Evolutionary conservation across 2,329 filamentous ascomycete species (phyloP).

Genomic region (Dryadomyces quercivorus): DNA sequence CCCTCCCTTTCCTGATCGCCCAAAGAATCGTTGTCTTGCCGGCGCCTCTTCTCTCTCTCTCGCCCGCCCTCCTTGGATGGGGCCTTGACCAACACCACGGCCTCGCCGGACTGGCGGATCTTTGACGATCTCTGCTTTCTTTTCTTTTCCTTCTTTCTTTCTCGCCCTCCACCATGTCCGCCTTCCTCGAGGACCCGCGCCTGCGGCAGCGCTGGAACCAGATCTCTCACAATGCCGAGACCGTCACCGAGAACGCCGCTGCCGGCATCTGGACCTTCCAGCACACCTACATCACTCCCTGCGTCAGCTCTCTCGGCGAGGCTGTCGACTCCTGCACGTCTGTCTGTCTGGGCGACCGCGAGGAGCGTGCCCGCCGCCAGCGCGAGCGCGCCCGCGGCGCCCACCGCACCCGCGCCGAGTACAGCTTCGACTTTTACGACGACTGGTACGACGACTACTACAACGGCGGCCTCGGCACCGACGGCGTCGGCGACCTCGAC

Average conservation of each 20-base stretch:
- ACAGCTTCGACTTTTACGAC: slow-evolving; percentile 94
- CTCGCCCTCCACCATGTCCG: not conserved
- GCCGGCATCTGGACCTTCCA: slow-evolving; percentile 82
- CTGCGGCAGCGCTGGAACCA: slow-evolving; percentile 90
- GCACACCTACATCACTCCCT: slow-evolving; percentile 75
- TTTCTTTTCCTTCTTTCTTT: not conserved
- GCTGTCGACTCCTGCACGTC: slow-evolving; percentile 62
- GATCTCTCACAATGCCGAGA: slow-evolving; percentile 70
- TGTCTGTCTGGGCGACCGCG: slow-evolving; percentile 57
- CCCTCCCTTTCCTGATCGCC: not conserved
- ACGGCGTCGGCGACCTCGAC: slow-evolving; percentile 60
- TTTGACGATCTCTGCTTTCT: not conserved
- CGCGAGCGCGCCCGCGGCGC: slow-evolving; percentile 48
- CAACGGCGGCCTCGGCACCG: slow-evolving; percentile 56
- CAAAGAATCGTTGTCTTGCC: not conserved
- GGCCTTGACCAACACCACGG: not conserved
- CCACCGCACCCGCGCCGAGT: slow-evolving; percentile 53
- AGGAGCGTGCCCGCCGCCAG: slow-evolving; percentile 58
- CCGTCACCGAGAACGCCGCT: slow-evolving; percentile 82
- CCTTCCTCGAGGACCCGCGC: slow-evolving; percentile 67
- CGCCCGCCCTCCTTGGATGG: not conserved
- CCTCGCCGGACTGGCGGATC: not conserved
- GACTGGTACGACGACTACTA: slow-evolving; percentile 65
- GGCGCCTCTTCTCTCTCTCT: too few species aligned
- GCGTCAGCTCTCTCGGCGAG: slow-evolving; percentile 53